phyloP scores from a whole-genome alignment of 2,329 filamentous ascomycete genomes.

The Lasiodiplodia gonubiensis region DNA sequence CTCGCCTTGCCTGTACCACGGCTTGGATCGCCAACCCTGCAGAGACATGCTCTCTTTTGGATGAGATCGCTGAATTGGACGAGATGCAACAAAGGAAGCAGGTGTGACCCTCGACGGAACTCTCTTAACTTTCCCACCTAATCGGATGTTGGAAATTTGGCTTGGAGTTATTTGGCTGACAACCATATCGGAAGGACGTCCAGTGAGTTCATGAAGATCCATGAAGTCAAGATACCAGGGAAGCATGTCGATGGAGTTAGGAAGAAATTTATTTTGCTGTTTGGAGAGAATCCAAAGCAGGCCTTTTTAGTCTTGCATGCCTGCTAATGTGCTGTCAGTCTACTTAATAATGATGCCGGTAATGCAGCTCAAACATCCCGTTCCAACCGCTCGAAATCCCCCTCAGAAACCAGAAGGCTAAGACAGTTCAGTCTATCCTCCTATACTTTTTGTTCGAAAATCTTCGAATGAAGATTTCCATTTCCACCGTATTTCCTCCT shows the following conservation, averaged over 20 bases:
- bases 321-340: neutral
- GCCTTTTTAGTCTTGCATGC: neutral
- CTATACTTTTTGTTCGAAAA: neutral
- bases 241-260: constrained; percentile 5
- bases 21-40: constrained; percentile 94
- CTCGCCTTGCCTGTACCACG: constrained; percentile 87
- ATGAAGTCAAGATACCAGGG: constrained; percentile 17
- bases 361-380: neutral
- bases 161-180: constrained; percentile 14
- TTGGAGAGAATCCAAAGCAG: neutral
- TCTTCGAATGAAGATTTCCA: neutral
- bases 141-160: neutral
- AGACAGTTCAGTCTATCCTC: neutral
- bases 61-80: constrained; percentile 69
- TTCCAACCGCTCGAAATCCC: neutral
- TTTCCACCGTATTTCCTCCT: neutral
- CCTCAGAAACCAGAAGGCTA: neutral
- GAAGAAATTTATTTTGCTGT: neutral
- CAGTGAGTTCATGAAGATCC: constrained; percentile 19
- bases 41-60: constrained; percentile 87
- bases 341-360: neutral
- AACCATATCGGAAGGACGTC: neutral
- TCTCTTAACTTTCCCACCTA: neutral
- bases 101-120: neutral
- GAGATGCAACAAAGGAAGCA: constrained; percentile 42